These are phyloP conservation scores for Lindgomyces ingoldianus DNA, from an alignment of 495 filamentous ascomycete species.

Conservation along the genomic window DNA sequence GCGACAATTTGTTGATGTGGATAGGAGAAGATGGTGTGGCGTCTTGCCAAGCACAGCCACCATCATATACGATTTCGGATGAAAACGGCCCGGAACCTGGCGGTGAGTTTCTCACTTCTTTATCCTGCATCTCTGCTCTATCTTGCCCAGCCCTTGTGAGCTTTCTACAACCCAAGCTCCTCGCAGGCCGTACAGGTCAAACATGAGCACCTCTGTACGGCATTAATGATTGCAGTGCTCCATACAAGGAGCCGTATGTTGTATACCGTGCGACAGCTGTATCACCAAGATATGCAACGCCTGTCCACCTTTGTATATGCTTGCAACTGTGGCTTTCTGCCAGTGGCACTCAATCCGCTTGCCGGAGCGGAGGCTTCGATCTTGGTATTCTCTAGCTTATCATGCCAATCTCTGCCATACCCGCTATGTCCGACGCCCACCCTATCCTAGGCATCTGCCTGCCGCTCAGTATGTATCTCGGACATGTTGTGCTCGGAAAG, in stretches of 20 bases:
- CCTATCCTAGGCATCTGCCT: conserved; percentile 10
- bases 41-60: conserved; percentile 24
- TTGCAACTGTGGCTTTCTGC: conserved; percentile 4
- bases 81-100: conserved; percentile 19
- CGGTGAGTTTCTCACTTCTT: not conserved
- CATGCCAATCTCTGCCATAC: conserved; percentile 3
- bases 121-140: not conserved
- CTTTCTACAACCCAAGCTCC: not conserved
- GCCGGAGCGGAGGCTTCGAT: too few relatives aligned
- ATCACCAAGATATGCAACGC: conserved; percentile 3
- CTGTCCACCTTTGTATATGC: too few relatives aligned
- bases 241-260: not conserved
- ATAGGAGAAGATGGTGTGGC: conserved; percentile 22
- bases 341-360: conserved; percentile 12
- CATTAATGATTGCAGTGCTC: conserved; percentile 1
- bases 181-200: conserved; percentile 1
- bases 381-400: conserved; percentile 8
- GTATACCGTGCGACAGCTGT: conserved; percentile 11
- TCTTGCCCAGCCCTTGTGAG: not conserved
- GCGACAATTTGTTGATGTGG: conserved; percentile 13
- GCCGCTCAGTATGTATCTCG: conserved; percentile 4
- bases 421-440: not conserved
- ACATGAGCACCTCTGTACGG: conserved; percentile 1
- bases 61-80: conserved; percentile 25
- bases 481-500: conserved; percentile 7